Conservation (phyloP, 208 protist genomes). For the Leishmania turanica region DNA sequence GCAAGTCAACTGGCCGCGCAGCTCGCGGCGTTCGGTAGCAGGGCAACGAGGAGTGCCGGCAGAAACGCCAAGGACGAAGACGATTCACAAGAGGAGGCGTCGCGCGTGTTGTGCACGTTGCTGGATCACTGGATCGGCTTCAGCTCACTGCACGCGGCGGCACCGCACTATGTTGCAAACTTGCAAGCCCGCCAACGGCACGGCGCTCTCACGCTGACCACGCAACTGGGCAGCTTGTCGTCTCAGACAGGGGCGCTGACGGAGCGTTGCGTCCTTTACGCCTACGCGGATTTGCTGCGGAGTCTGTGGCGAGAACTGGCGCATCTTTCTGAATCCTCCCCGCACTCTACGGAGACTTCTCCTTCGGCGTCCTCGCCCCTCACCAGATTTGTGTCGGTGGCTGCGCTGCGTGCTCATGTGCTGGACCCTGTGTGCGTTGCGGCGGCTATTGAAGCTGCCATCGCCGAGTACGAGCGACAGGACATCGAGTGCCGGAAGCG, state of each 20-base stretch:
- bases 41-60: neutral
- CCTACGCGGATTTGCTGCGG: constrained; percentile 18
- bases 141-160: constrained; percentile 10
- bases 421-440: constrained; percentile 5
- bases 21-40: constrained; percentile 10
- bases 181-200: constrained; percentile 3
- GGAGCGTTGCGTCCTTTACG: constrained; percentile 15
- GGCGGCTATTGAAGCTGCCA: constrained; percentile 1
- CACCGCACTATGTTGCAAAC: neutral
- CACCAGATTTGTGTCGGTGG: neutral
- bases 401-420: constrained; percentile 1
- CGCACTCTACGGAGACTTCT: neutral
- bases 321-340: neutral
- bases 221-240: neutral
- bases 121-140: constrained; percentile 19
- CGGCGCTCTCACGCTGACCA: neutral
- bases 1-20: constrained; percentile 13
- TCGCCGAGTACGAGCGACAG: constrained; percentile 8
- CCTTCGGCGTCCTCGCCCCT: neutral
- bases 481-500: constrained; percentile 11
- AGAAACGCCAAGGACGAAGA: neutral
- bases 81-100: neutral
- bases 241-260: constrained; percentile 10
- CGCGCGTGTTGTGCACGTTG: constrained; percentile 3
- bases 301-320: constrained; percentile 8